These are phyloP conservation scores for Omphalotus guepiniiformis DNA, from an alignment of 768 basidiomycete species.

Conservation along the genomic window DNA sequence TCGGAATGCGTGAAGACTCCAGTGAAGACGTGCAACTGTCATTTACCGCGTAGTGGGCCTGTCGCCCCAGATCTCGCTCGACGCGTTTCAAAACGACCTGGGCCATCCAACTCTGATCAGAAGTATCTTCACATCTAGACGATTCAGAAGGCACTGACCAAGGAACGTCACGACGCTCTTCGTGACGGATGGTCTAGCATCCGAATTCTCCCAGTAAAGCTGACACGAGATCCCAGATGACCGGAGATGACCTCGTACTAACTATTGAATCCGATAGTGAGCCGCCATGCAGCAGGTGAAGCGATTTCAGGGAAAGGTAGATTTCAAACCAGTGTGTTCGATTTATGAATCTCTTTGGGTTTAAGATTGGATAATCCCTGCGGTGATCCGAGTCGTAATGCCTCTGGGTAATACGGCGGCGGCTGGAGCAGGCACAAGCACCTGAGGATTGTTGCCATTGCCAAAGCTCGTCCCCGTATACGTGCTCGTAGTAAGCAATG, in stretches of 20 bases:
- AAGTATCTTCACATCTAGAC: background rate
- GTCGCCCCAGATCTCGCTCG: constrained; percentile 1
- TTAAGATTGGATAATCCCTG: background rate
- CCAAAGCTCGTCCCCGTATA: constrained; percentile 33
- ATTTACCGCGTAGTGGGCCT: background rate
- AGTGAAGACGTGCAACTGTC: background rate
- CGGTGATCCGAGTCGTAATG: no score
- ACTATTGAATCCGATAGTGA: background rate
- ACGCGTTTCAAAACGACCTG: constrained; percentile 1
- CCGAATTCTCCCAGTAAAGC: background rate
- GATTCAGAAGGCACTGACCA: background rate
- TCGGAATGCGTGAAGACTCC: no score
- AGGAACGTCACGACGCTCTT: background rate
- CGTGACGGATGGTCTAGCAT: background rate
- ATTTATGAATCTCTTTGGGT: constrained; percentile 3
- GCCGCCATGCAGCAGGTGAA: background rate
- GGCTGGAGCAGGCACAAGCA: constrained; percentile 9
- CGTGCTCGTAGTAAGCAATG: constrained; percentile 29
- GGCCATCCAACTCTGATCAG: background rate
- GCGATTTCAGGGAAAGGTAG: constrained; percentile 6
- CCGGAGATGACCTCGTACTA: no score
- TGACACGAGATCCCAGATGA: constrained; percentile 8
- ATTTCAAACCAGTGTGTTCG: constrained; percentile 6
- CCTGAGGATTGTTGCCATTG: constrained; percentile 23
- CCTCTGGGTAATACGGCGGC: background rate